A percentile compares a stretch with the other conserved stretches of the same genome.
Evolutionary conservation across 2,329 filamentous ascomycete species (phyloP).

Genomic region (Venturia aucupariae): DNA sequence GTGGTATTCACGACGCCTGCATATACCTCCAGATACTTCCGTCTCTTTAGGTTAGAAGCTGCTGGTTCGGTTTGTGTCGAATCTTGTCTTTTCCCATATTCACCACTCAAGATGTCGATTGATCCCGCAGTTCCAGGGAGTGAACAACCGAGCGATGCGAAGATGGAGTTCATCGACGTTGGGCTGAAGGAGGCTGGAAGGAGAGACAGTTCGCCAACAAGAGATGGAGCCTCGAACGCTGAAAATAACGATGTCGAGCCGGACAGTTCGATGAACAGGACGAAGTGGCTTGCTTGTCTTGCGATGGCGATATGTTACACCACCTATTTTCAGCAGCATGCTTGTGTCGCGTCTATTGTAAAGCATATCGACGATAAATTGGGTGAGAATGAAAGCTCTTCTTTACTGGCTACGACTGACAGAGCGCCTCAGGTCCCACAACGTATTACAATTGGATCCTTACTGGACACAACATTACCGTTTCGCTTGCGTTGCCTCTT

Average conservation of each 20-base stretch:
- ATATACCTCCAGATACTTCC: too few relatives aligned
- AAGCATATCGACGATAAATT: conserved; percentile 14
- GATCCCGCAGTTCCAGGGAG: neutral
- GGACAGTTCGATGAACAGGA: neutral
- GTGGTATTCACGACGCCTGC: too few relatives aligned
- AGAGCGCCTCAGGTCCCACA: conserved; percentile 11
- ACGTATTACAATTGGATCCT: conserved; percentile 17
- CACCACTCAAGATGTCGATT: neutral
- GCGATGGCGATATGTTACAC: conserved; percentile 11
- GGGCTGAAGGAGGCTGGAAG: neutral
- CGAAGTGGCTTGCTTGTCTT: conserved; percentile 10
- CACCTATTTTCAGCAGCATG: conserved; percentile 13
- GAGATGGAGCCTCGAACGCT: neutral
- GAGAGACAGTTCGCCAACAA: neutral
- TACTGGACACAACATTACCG: conserved; percentile 5
- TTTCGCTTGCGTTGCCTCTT: conserved; percentile 12
- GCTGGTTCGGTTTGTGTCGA: too few relatives aligned
- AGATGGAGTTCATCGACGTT: neutral
- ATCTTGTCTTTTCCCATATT: too few relatives aligned
- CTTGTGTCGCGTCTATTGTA: conserved; percentile 14
- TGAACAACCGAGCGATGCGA: neutral
- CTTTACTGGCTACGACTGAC: neutral
- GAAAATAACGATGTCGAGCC: neutral
- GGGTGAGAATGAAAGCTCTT: neutral
- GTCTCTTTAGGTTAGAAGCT: too few relatives aligned